These are phyloP conservation scores for Yarrowia porcina DNA, from an alignment of 805 yeast genomes.

Conservation along the genomic window DNA sequence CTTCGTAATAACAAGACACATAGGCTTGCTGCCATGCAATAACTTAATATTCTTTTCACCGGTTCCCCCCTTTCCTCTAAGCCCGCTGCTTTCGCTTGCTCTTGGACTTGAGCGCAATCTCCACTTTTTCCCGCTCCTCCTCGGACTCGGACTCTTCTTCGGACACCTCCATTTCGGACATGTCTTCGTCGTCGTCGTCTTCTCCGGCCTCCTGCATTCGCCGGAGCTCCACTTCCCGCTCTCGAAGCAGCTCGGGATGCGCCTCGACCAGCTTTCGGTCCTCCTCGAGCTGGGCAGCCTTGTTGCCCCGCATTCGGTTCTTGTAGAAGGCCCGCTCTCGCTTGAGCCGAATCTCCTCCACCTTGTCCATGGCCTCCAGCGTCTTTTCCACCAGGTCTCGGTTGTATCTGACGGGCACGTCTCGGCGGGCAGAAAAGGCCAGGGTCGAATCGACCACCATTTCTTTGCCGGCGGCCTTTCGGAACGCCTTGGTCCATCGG, in stretches of 20 bases:
- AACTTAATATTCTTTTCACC: background rate
- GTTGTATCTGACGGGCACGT: constrained; percentile 96
- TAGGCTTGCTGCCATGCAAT: background rate
- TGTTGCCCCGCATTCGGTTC: constrained; percentile 98
- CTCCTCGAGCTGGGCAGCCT: constrained; percentile 74
- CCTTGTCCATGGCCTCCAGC: constrained; percentile 89
- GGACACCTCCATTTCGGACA: constrained; percentile 45
- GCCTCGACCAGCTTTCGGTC: constrained; percentile 86
- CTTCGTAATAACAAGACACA: background rate
- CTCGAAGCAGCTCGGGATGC: constrained; percentile 82
- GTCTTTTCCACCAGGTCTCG: constrained; percentile 94
- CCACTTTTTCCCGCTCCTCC: constrained; percentile 10
- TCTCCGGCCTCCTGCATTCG: constrained; percentile 57
- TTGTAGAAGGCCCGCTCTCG: constrained; percentile 98
- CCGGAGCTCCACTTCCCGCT: constrained; percentile 89
- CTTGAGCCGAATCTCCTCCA: constrained; percentile 91
- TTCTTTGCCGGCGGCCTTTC: constrained; percentile 98
- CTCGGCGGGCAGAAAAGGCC: constrained; percentile 95
- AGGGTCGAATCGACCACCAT: constrained; percentile 95
- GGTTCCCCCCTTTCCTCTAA: background rate
- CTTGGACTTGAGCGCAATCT: constrained; percentile 24
- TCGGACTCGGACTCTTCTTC: constrained; percentile 41
- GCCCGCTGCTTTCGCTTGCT: constrained; percentile 14
- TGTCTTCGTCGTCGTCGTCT: constrained; percentile 45
- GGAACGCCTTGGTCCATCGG: constrained; percentile 98